Percentiles rank a stretch among this genome's conserved stretches.
These are phyloP conservation scores for Aphanomyces invadans DNA, from an alignment of 352 stramenopile genomes.

Conservation along the genomic window DNA sequence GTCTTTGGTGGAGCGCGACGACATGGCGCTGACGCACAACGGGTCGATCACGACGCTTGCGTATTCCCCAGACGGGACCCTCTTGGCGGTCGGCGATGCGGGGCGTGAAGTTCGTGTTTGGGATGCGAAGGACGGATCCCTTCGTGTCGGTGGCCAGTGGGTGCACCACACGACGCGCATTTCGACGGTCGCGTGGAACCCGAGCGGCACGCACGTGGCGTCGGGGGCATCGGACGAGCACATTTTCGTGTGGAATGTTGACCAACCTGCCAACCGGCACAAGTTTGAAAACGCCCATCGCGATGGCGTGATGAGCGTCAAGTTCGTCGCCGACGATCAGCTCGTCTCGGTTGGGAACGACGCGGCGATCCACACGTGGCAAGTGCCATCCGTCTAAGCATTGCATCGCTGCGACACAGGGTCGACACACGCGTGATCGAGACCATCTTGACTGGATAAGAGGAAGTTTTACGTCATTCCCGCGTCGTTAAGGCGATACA, in stretches of 20 bases:
- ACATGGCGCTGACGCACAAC: constrained; percentile 40
- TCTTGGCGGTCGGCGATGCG: constrained; percentile 79
- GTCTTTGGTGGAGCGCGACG: constrained; percentile 42
- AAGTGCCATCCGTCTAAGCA: constrained; percentile 26
- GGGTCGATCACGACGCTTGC: constrained; percentile 64
- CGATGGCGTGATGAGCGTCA: constrained; percentile 65
- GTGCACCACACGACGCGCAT: constrained; percentile 95
- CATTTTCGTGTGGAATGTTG: constrained; percentile 94
- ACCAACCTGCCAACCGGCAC: constrained; percentile 55
- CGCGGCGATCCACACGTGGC: constrained; percentile 71
- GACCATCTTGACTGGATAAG: too few species aligned
- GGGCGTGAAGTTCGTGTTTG: constrained; percentile 88
- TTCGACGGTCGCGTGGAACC: constrained; percentile 89
- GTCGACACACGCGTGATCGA: too few species aligned
- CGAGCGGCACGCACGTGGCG: constrained; percentile 85
- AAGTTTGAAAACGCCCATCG: constrained; percentile 76
- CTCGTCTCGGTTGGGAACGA: constrained; percentile 77
- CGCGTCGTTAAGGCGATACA: too few species aligned
- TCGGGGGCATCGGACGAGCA: constrained; percentile 92
- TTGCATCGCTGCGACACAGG: background rate
- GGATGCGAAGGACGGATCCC: constrained; percentile 65
- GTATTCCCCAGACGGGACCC: constrained; percentile 78
- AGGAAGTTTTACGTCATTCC: too few species aligned
- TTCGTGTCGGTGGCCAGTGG: constrained; percentile 90
- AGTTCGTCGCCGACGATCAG: constrained; percentile 61